Evolutionary conservation across 2,329 filamentous ascomycete species (phyloP).

Genomic region (Emmonsia crescens): DNA sequence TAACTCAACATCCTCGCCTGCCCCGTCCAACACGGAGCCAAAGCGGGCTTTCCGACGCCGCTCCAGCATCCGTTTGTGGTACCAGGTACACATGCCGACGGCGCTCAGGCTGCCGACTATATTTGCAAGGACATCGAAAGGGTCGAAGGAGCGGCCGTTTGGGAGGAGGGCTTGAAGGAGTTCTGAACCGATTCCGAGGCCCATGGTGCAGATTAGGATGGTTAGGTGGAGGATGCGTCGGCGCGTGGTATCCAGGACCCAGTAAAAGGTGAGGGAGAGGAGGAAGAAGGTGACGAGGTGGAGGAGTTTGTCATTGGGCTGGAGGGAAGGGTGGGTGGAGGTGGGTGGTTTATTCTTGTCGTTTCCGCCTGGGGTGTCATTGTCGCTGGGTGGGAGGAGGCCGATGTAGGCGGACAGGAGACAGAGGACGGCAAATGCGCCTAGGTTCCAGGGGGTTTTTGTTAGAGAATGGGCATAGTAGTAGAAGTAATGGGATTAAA

Average conservation of each 20-base stretch:
- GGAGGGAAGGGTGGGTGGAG: conserved; percentile 34
- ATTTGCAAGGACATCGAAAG: conserved; percentile 81
- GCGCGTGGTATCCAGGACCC: conserved; percentile 85
- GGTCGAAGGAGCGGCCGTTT: conserved; percentile 61
- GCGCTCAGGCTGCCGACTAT: conserved; percentile 64
- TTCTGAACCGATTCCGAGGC: conserved; percentile 45
- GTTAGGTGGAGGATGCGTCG: conserved; percentile 77
- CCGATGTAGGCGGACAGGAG: conserved; percentile 69
- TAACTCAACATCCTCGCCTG: conserved; percentile 32
- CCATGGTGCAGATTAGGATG: conserved; percentile 63
- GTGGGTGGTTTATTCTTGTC: conserved; percentile 15
- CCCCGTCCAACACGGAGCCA: conserved; percentile 46
- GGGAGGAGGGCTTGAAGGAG: conserved; percentile 54
- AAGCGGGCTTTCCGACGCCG: conserved; percentile 63
- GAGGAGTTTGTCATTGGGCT: conserved; percentile 79
- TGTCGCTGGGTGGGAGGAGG: conserved; percentile 46
- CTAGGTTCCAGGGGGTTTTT: conserved; percentile 33
- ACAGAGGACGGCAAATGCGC: conserved; percentile 55
- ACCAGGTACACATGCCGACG: conserved; percentile 70
- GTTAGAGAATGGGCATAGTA: conserved; percentile 5
- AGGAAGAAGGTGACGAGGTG: conserved; percentile 84
- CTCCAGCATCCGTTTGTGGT: conserved; percentile 92
- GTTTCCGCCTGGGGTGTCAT: conserved; percentile 18
- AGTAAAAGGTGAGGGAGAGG: conserved; percentile 80
- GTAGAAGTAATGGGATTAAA: not conserved